Evolutionary conservation across 1,284 basidiomycete genomes (phyloP), one percentile per base, ranked within the genome.

Genomic region (Puccinia horiana): DNA sequence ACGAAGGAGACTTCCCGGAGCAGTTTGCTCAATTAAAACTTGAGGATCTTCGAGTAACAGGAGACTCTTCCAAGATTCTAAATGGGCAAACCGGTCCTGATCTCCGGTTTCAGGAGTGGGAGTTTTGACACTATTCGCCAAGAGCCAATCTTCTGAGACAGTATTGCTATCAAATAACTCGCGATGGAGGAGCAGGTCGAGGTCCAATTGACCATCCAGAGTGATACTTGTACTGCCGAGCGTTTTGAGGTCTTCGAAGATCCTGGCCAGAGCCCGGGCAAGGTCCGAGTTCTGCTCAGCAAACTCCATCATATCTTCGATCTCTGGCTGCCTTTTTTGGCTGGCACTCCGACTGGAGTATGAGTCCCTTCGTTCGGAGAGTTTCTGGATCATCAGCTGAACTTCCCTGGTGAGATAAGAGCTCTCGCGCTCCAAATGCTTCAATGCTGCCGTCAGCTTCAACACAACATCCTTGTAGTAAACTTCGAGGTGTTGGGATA

Each of bases 181-280:
- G 23, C 70, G 63, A 35, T 82, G 81, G 26, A 82, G 74, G n/a
- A 82, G 67, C n/a, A 82, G 44, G n/a, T 82, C 81, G 44, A 82
- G 74, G 49, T 82, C 73, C 20, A 82, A 61, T 26, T 76, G 49
- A 29, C 54, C 23, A 49, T 82, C 74, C 37, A 82, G 67, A 23
- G 73, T 76, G 26, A 82, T 74, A 69, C 73, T 82, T 18, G 61
- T 76, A 42, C 49, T 63, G 23, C 73, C 74, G 23, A 56, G 47
- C 9, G 44, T 42, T 58, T 82, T 82, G n/a, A 82, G 44, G 29
- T 82, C 74, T 20, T 67, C 65, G 35, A 82, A 82, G 18, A 42
- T 72, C 2, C 69, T 29, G 11, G 81, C 81, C 23, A 82, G 49
- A n/a, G 74, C 81, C 44, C 74, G 74, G 16, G 81, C 63, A 52